phyloP scores from a whole-genome alignment of 2,329 filamentous ascomycete genomes.

The Pyrenochaeta sp. region DNA sequence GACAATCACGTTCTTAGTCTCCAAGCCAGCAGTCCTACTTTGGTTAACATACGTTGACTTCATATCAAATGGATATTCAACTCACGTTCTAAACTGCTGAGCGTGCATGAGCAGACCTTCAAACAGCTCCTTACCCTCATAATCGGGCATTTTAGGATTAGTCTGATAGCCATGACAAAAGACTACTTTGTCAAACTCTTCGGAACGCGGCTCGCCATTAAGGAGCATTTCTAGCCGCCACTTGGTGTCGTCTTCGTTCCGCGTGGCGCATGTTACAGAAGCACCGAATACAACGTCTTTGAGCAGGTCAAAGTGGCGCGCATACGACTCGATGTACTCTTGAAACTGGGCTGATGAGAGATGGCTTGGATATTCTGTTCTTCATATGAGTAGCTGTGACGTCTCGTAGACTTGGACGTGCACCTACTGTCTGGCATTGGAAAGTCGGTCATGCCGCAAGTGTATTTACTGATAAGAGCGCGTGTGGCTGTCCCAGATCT shows the following conservation, averaged over 20 bases:
- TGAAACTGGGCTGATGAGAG: slow-evolving; percentile 40
- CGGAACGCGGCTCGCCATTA: slow-evolving; percentile 26
- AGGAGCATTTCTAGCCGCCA: slow-evolving; percentile 45
- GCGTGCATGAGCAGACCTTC: slow-evolving; percentile 52
- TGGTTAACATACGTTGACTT: neutral
- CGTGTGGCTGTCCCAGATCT: slow-evolving; percentile 6
- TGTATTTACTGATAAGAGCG: slow-evolving; percentile 47
- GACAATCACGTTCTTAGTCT: slow-evolving; percentile 55
- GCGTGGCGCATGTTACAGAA: slow-evolving; percentile 37
- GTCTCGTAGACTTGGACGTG: slow-evolving; percentile 1
- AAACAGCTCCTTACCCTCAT: slow-evolving; percentile 51
- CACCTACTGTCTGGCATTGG: slow-evolving; percentile 53
- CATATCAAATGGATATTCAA: neutral
- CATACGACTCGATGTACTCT: slow-evolving; percentile 54
- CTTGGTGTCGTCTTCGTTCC: slow-evolving; percentile 35
- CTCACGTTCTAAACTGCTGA: slow-evolving; percentile 19
- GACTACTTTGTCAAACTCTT: slow-evolving; percentile 48
- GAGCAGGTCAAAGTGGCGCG: slow-evolving; percentile 51
- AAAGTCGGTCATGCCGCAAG: slow-evolving; percentile 54
- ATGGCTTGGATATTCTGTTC: slow-evolving; percentile 20
- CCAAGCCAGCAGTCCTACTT: slow-evolving; percentile 45
- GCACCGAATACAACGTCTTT: slow-evolving; percentile 47
- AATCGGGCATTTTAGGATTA: slow-evolving; percentile 46
- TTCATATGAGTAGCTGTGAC: neutral
- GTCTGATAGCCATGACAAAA: slow-evolving; percentile 48